These are phyloP conservation scores for Ogataea degrootiae DNA, from an alignment of 805 yeast genomes.

Conservation along the genomic window DNA sequence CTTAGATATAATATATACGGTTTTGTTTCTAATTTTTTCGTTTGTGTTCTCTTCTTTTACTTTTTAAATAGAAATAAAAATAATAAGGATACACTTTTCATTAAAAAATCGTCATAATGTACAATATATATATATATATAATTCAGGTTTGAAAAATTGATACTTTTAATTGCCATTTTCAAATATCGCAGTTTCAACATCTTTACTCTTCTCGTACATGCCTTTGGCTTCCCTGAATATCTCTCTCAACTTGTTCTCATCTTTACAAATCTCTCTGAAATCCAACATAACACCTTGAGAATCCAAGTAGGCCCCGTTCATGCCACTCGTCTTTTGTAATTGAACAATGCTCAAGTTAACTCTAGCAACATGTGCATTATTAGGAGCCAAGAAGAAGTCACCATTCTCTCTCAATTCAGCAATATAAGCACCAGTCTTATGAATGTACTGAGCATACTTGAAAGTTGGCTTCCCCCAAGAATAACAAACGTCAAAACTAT, in stretches of 20 bases:
- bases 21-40: background rate
- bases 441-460: constrained; percentile 84
- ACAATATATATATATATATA: background rate
- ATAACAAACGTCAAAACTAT: constrained; percentile 61
- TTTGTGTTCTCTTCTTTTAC: background rate
- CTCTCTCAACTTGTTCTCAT: constrained; percentile 40
- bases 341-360: constrained; percentile 44
- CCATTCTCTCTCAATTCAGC: constrained; percentile 83
- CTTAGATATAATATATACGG: background rate
- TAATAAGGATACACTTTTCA: background rate
- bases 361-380: constrained; percentile 76
- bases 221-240: constrained; percentile 58
- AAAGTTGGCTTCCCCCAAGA: constrained; percentile 90
- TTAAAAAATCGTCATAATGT: background rate
- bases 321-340: constrained; percentile 17
- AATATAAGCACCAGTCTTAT: constrained; percentile 81
- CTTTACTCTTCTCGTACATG: constrained; percentile 36
- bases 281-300: constrained; percentile 71
- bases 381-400: constrained; percentile 77
- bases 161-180: constrained; percentile 4
- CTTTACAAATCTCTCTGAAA: constrained; percentile 59
- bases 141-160: too few relatives aligned
- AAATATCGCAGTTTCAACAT: constrained; percentile 23
- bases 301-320: constrained; percentile 40
- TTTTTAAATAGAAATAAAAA: background rate